These are phyloP conservation scores for Sugiyamaella xylanicola DNA, from an alignment of 1,139 yeast species.

Conservation along the genomic window DNA sequence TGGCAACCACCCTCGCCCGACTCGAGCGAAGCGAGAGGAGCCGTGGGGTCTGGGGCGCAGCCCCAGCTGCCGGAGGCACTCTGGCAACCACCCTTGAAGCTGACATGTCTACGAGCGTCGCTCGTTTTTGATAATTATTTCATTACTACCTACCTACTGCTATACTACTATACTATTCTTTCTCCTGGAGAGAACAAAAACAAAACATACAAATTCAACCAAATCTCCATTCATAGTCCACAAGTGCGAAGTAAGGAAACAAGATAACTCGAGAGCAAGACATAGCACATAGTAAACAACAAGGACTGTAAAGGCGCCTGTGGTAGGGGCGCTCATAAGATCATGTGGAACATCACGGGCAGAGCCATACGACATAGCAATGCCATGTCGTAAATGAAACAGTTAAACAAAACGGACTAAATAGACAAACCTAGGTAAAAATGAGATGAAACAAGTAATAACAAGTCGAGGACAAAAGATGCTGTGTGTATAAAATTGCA, in stretches of 20 bases:
- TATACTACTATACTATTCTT: not conserved
- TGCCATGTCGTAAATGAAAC: not conserved
- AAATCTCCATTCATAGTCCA: too few species aligned
- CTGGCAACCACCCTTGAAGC: too few species aligned
- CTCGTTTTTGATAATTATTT: not conserved
- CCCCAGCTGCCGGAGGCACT: too few species aligned
- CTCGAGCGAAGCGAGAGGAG: too few species aligned
- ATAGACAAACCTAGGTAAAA: not conserved
- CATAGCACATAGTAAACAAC: not conserved
- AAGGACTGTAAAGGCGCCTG: not conserved
- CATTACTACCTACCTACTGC: not conserved
- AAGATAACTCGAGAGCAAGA: not conserved
- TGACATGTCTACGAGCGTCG: too few species aligned
- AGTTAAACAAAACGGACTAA: not conserved
- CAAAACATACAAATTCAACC: too few species aligned
- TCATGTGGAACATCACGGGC: not conserved
- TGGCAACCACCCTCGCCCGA: not conserved
- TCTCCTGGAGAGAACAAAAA: not conserved
- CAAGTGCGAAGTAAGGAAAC: too few species aligned
- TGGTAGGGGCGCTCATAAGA: not conserved
- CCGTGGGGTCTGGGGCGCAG: too few species aligned
- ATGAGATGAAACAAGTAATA: not conserved
- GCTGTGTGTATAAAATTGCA: constrained; percentile 1
- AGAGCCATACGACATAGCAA: not conserved
- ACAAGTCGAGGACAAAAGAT: constrained; percentile 2